Evolutionary conservation across 768 basidiomycete genomes (phyloP), one percentile per base, ranked within the genome.

Genomic region (Bullera alba): DNA sequence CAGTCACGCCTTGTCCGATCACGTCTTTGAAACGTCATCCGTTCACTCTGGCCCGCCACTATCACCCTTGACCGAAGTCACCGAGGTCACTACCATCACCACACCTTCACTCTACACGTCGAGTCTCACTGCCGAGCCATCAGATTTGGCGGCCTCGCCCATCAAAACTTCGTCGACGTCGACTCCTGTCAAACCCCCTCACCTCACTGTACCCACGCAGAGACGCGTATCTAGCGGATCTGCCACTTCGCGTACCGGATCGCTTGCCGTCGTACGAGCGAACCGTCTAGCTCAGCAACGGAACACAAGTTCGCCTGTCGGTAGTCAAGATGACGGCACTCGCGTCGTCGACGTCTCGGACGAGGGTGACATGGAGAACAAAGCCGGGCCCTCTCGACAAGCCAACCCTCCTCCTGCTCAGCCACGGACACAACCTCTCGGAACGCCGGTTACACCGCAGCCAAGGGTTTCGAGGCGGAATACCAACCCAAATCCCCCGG

Each of bases 241-340:
- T 12, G 56, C 37, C 8, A 21, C 37, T 7, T 39, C 53, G 29
- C 44, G 62, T 36, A 53, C 63, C 5, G 62, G 60, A 15, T 63
- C 61, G 6, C 42, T 67, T 6, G 48, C 59, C n/a, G 38, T 63
- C 6, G 65, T 63, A 8, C 46, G 62, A 21, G 57, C 42, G 17
- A 52, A 54, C 19, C 48, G 60, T 28, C 42, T 61, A 16, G 64
- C 57, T 35, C 43, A 21, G 27, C 7, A 50, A 23, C 43, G 34
- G 4, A 29, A 19, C 2, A 6, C 25, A 7, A 14, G 43, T 6
- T 2, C 42, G 15, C 16, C 14, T 16, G 10, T 7, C 12, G 8
- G 19, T 39, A 39, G 37, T 21, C 8, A 10, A 12, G 10, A 8
- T 10, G n/a, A n/a, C n/a, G n/a, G n/a, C n/a, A n/a, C n/a, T n/a